Conservation (phyloP, 805 yeast genomes). For the Lachancea dasiensis region DNA sequence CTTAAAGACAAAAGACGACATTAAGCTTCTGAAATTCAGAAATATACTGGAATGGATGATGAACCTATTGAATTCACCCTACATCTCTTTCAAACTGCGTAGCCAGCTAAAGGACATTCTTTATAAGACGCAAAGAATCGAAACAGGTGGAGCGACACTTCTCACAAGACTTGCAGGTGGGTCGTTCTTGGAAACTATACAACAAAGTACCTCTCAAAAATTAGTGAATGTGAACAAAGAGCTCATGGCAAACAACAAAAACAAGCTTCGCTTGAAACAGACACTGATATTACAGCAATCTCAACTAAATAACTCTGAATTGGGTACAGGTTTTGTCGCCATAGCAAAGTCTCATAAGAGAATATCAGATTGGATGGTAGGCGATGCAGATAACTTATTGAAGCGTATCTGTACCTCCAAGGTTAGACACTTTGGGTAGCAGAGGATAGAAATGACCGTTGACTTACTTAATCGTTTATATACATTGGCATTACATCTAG, state of each 20-base stretch:
- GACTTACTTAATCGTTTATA: too few species aligned
- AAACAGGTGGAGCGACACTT: constrained; percentile 52
- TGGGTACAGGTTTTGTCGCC: constrained; percentile 19
- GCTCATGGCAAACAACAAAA: constrained; percentile 13
- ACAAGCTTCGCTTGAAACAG: constrained; percentile 16
- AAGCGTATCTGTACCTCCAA: constrained; percentile 36
- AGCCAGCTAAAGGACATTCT: constrained; percentile 39
- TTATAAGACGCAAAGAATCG: constrained; percentile 44
- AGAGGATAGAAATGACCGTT: too few species aligned
- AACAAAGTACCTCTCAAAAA: constrained; percentile 10
- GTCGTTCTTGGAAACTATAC: constrained; percentile 34
- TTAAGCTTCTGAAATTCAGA: constrained; percentile 44
- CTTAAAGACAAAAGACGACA: constrained; percentile 44
- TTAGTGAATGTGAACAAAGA: constrained; percentile 10
- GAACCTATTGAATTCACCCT: constrained; percentile 50
- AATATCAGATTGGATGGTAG: constrained; percentile 53
- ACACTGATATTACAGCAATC: constrained; percentile 42
- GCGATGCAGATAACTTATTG: constrained; percentile 40
- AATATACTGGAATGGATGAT: constrained; percentile 65
- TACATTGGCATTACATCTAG: background rate
- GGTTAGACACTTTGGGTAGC: background rate
- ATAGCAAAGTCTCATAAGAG: constrained; percentile 46
- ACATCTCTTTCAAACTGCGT: constrained; percentile 36
- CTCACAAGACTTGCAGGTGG: constrained; percentile 52
- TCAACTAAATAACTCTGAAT: constrained; percentile 33